Base-by-base conservation (phyloP, 2,329 filamentous ascomycete genomes). In the Neofusicoccum parvum region DNA sequence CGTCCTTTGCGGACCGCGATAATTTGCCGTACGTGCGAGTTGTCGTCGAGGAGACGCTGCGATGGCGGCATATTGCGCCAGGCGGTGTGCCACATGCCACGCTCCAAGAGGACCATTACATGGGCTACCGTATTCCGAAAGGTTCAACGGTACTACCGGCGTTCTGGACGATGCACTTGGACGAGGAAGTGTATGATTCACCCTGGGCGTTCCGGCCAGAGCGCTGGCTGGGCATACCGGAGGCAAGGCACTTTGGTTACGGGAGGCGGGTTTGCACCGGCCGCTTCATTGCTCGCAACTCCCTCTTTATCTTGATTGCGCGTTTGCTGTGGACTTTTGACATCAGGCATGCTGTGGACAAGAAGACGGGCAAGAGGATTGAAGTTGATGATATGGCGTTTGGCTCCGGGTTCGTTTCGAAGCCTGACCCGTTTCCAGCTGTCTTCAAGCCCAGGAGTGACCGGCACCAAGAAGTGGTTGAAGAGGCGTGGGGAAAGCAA, bases 251-350 rank as follows among this genome's bases (percentile, higher is more conserved):
- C 17, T 84, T 85, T 62, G 84, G 81, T 0, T 85, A 83, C 68
- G 84, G 85, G 0, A 75, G 83, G 2, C 76, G 84, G 15, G 79
- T 84, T 1, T 81, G 80, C 23, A 78, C 75, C 0, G 77, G 76
- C 0, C 64, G 72, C 6, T 65, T 72, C 65, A 71, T 80, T 45
- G 76, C 75, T 2, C 67, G 65, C 1, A 74, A 75, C 34, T 74
- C 73, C 67, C 63, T 83, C 68, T 72, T 81, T 66, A 80, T 85
- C 66, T 82, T 80, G 20, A 81, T 86, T 64, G 80, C 82, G 1
- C 74, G 82, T 49, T 78, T 86, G 74, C 80, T 86, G 54, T 79
- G 85, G 69, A 82, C 82, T 0, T 84, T 83, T 23, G 81, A 85
- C 63, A 75, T 86, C 51, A 41, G 14, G n/a, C 56, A 60, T n/a